These are phyloP conservation scores for Alternaria angustiovoidea DNA, from an alignment of 2,329 filamentous ascomycete species.

Conservation along the genomic window DNA sequence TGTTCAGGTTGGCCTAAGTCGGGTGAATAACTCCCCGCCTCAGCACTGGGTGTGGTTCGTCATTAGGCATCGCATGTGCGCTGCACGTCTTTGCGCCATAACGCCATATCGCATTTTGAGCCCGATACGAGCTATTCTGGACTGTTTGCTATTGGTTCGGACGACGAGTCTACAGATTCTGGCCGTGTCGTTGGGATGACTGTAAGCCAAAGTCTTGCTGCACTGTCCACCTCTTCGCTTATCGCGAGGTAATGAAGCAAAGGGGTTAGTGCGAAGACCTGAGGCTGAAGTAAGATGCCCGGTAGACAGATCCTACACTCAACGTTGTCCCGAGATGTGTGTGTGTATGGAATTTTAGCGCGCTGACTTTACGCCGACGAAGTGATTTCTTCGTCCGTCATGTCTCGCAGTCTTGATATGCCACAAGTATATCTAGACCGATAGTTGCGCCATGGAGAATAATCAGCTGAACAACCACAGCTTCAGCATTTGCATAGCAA, in stretches of 20 bases:
- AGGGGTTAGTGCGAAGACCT: background rate
- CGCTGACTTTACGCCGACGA: background rate
- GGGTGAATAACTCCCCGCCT: slow-evolving; percentile 10
- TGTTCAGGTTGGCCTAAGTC: background rate
- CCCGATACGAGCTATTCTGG: background rate
- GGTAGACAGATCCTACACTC: background rate
- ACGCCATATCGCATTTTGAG: background rate
- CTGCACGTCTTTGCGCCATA: background rate
- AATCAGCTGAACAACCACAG: background rate
- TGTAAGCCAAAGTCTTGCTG: background rate
- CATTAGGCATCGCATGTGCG: background rate
- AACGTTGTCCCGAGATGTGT: slow-evolving; percentile 6
- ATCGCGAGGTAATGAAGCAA: background rate
- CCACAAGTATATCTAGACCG: background rate
- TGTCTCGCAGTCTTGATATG: background rate
- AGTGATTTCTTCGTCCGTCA: background rate
- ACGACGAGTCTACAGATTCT: background rate
- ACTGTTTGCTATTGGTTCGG: background rate
- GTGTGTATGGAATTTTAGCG: background rate
- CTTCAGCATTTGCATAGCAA: background rate
- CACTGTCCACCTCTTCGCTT: background rate
- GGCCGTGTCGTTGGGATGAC: background rate
- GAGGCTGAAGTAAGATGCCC: background rate
- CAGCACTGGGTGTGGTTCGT: background rate
- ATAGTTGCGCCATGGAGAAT: background rate